Evolutionary conservation across 2,329 filamentous ascomycete species (phyloP), one percentile per base, ranked within the genome.

Genomic region (Ceratocystis smalleyi): DNA sequence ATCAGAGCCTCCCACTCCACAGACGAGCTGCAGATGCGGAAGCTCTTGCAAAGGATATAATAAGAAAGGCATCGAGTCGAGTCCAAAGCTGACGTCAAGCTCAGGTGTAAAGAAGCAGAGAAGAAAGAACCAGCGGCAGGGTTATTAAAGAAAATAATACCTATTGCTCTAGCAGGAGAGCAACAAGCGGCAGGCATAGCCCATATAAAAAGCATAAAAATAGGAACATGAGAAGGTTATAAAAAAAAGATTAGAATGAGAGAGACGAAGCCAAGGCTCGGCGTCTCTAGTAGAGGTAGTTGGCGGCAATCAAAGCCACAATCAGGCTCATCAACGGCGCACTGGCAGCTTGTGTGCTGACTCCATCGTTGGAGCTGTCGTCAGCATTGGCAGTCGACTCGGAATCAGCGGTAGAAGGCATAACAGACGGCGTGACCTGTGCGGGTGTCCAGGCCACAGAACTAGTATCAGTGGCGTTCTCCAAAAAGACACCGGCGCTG

Each of bases 221-320:
- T 63, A 64, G 40, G 61, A 63, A 63, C 65, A 59, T 61, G 60
- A 54, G 59, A 47, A 49, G 61, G 64, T 51, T n/a, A n/a, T n/a
- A n/a, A 54, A 63, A 63, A 51, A 69, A 43, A 51, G 60, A 68
- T 49, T n/a, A 27, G 27, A 27, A 63, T 5, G 35, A 12, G 43
- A 12, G 43, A 51, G 57, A 60, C 17, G 19, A n/a, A 57, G 19
- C 43, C 61, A 40, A 27, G 40, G 7, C 17, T 49, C 61, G 15
- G 49, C 17, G 15, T 49, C 54, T 63, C 69, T 72, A 81, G 68
- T 78, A 77, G 67, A 81, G 73, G 69, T 75, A 79, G 17, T 77
- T 76, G 30, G 80, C 77, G 27, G 79, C 81, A 40, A 82, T 74
- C 55, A 84, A 75, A 63, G 81, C 81, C 57, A 83, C 75, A 54